Base-by-base conservation (phyloP, 2,329 filamentous ascomycete species). In the Colletotrichum cordylinicola region DNA sequence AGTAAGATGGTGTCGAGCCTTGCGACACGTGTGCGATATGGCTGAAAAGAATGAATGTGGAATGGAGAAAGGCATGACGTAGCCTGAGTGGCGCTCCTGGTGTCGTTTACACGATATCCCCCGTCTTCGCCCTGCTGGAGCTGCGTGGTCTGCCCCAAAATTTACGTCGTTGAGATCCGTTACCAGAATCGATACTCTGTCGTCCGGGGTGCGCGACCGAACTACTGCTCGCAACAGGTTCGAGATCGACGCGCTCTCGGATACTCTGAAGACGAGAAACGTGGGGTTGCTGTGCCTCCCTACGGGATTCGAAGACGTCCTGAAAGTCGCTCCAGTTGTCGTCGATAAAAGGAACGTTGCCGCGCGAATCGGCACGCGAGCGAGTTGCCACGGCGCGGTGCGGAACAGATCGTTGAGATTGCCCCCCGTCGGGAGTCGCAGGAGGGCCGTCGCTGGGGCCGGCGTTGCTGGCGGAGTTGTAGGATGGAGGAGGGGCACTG, bases 241-340 rank as follows among this genome's bases (percentile, higher is more conserved):
- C 72, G 4, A 77, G 66, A 18, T 75, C 72, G 12, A 33, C 9
- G 8, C 68, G 70, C 37, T 78, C 77, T 21, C 77, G 77, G 31
- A 78, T 78, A 35, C 72, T 76, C 9, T 78, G 77, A 10, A 78
- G 72, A 4, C 77, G 75, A 10, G 66, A 35, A 33, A 77, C 35
- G 3, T 84, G 82, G 8, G 83, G 83, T 1, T 80, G 81, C 6
- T 82, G 68, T 4, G 83, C 81, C 5, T 87, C 82, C 39, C 83
- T 84, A 33, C 88, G 86, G 60, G 82, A 84, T 33, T 86, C 84
- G 65, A 88, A 89, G 1, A 89, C 86, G 68, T 89, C 85, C 71
- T 86, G 83, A 82, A 87, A 87, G 78, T 89, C 83, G 48, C 83
- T 82, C 64, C 85, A 80, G 15, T 78, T 79, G 15, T 80, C 79